phyloP scores from a whole-genome alignment of 2,329 filamentous ascomycete species.

The Aspergillus felis region DNA sequence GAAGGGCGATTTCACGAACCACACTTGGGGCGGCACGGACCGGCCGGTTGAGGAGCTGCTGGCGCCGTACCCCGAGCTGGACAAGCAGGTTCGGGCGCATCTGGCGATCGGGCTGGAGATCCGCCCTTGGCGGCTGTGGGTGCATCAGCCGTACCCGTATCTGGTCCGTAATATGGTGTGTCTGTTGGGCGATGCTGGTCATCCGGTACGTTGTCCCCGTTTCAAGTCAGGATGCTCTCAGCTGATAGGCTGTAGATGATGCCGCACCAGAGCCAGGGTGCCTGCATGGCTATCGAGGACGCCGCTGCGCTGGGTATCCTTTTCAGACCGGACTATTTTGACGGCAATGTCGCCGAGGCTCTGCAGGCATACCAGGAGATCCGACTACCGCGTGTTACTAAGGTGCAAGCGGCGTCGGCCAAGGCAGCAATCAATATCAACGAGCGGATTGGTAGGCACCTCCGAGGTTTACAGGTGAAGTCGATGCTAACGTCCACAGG shows the following conservation, averaged over 20 bases:
- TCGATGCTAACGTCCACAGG: conserved; percentile 36
- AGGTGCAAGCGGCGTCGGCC: conserved; percentile 55
- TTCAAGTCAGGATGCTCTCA: not conserved
- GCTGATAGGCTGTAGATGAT: conserved; percentile 49
- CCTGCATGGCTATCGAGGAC: conserved; percentile 66
- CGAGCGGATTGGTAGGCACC: conserved; percentile 53
- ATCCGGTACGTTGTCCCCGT: conserved; percentile 47
- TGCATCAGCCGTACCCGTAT: conserved; percentile 61
- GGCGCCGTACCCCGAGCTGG: conserved; percentile 57
- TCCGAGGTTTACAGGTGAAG: not conserved
- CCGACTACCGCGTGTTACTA: conserved; percentile 52
- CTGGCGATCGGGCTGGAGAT: conserved; percentile 60
- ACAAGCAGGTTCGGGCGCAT: conserved; percentile 54
- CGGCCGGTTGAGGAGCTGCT: conserved; percentile 57
- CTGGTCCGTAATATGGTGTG: conserved; percentile 51
- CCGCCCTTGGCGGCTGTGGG: conserved; percentile 62
- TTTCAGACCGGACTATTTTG: conserved; percentile 50
- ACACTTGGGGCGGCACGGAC: conserved; percentile 56
- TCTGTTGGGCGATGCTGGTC: conserved; percentile 63
- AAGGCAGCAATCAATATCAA: conserved; percentile 61
- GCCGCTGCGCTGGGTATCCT: conserved; percentile 60
- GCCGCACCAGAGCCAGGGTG: conserved; percentile 66
- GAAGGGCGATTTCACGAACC: conserved; percentile 57
- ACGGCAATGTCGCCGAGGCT: conserved; percentile 46
- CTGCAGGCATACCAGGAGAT: conserved; percentile 52